phyloP scores from a whole-genome alignment of 2,329 filamentous ascomycete genomes.

The Claviceps monticola region DNA sequence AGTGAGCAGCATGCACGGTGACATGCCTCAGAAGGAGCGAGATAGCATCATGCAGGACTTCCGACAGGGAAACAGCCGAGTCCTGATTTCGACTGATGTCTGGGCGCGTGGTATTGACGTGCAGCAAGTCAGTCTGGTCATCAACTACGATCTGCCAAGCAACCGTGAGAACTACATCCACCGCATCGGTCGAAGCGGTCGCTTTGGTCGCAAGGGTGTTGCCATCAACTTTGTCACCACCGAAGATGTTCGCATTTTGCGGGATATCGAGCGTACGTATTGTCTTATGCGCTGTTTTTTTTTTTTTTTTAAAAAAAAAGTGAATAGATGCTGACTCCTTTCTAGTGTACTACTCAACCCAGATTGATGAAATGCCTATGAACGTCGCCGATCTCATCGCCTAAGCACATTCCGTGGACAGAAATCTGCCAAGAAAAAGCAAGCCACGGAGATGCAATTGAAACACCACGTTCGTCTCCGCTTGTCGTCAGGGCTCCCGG shows the following conservation, averaged over 20 bases:
- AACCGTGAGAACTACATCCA: constrained; percentile 99
- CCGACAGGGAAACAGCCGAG: constrained; percentile 86
- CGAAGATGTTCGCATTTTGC: constrained; percentile 91
- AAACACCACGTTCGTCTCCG: not conserved
- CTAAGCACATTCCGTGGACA: constrained; percentile 17
- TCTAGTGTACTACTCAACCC: constrained; percentile 82
- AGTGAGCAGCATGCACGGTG: constrained; percentile 95
- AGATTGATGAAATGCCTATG: constrained; percentile 99
- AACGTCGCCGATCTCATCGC: constrained; percentile 58
- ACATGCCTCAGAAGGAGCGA: constrained; percentile 96
- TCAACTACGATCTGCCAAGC: constrained; percentile 96
- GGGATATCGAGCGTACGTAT: constrained; percentile 78
- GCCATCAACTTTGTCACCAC: constrained; percentile 99
- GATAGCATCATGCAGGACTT: constrained; percentile 99
- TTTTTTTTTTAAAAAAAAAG: not conserved
- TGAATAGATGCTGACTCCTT: constrained; percentile 19
- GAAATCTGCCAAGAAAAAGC: not conserved
- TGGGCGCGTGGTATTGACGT: constrained; percentile 98
- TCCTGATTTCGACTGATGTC: constrained; percentile 93
- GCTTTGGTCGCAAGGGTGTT: constrained; percentile 95
- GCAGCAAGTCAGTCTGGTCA: constrained; percentile 93
- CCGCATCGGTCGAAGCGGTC: constrained; percentile 86
- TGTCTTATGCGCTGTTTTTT: constrained; percentile 9
- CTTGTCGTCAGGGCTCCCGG: not conserved
- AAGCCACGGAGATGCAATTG: not conserved